phyloP scores from a whole-genome alignment of 176 grass and related monocot species.

The Carex pumila region DNA sequence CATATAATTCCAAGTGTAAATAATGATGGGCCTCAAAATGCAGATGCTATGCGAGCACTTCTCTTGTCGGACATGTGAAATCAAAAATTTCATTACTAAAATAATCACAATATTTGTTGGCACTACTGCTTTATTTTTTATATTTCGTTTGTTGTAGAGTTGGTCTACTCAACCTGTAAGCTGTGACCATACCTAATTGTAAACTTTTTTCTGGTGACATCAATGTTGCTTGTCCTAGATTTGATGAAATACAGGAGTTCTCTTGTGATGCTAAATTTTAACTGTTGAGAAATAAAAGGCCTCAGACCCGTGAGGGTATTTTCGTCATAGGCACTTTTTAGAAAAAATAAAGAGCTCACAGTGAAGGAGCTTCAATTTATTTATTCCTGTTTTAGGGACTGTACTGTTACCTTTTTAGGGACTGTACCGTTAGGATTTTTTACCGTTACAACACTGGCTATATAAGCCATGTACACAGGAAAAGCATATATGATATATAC shows the following conservation, averaged over 20 bases:
- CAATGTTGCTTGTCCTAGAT: background rate
- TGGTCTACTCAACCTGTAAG: background rate
- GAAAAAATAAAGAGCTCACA: too few species aligned
- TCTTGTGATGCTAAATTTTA: background rate
- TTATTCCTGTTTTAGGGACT: too few species aligned
- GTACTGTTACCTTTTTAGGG: too few species aligned
- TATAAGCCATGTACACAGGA: too few species aligned
- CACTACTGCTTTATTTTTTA: background rate
- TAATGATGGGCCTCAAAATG: slow-evolving; percentile 60
- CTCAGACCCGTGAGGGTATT: too few species aligned
- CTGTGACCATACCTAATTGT: background rate
- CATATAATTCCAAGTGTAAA: slow-evolving; percentile 95
- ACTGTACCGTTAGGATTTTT: too few species aligned
- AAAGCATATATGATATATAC: too few species aligned
- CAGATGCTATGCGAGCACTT: slow-evolving; percentile 59
- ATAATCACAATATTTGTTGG: background rate
- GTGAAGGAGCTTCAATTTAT: too few species aligned
- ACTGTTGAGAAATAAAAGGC: too few species aligned
- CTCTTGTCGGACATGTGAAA: slow-evolving; percentile 34
- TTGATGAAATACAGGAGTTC: background rate
- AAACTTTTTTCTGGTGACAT: background rate
- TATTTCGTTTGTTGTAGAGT: background rate
- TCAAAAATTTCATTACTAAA: background rate
- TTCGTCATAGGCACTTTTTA: too few species aligned
- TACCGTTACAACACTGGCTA: too few species aligned